Base-by-base conservation (phyloP, 2,329 filamentous ascomycete species). In the Claviceps fusiformis region DNA sequence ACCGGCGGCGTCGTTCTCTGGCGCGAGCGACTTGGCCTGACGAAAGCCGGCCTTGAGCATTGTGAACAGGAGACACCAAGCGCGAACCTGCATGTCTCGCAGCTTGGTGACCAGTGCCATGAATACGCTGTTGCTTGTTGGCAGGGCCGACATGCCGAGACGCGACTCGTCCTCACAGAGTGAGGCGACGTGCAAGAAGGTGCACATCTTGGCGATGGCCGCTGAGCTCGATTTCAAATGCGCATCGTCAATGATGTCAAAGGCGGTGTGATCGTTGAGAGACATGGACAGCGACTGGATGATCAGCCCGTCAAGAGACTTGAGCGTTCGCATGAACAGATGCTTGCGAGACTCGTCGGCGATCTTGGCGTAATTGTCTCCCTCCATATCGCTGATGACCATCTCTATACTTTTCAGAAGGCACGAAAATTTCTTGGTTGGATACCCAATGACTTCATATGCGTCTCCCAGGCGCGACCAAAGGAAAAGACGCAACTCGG, bases 401-500 rank as follows among this genome's bases (percentile, higher is more conserved):
- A 91, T 85, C 65, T 95, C 89, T 50, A 97, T 88, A 60, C 87
- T 89, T 61, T 87, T 85, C 35, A 98, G 74, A 57, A 88, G 81
- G 68, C 91, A 97, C 0, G 88, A 95, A 35, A 96, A 82, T 15
- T 93, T 84, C 67, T 95, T 96, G 0, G 92, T 90, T 0, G 81
- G 74, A 63, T 96, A 95, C 8, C 87, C 81, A 58, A 98, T 95
- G 8, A 80, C 81, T 53, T 83, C 79, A 64, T 98, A 98, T 0
- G 93, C 92, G 59, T 93, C 87, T 43, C 89, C 85, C n/a, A 98
- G 78, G 52, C 89, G 83, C 58, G 87, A 85, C 93, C 93, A 98
- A 1, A 98, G 75, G 59, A 93, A 90, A 1, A 97, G 73, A 41
- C 89, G 83, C 52, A 97, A 73, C 54, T 91, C 89, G 1, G 90